A percentile compares a stretch with the other conserved stretches of the same genome.
Conservation (phyloP, 225 moss, liverwort and hornwort species). For the Bryoerythrophyllum caledonicum region DNA sequence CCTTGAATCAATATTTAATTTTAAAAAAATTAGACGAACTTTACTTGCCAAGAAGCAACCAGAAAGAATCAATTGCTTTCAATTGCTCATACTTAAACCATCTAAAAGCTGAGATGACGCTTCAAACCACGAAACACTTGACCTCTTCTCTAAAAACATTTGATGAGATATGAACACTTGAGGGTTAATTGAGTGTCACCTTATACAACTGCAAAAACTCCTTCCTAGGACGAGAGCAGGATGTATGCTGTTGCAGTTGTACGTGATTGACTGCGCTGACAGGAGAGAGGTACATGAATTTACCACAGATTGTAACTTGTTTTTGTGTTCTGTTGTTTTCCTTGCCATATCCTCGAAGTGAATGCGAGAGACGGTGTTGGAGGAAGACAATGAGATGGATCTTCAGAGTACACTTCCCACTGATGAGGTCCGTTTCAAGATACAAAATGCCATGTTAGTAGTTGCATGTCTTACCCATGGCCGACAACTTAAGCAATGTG, state of each 20-base stretch:
- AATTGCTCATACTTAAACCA: too few relatives aligned
- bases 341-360: neutral
- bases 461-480: neutral
- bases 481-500: too few relatives aligned
- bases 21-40: too few relatives aligned
- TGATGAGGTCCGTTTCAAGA: constrained; percentile 32
- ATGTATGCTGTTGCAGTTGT: constrained; percentile 31
- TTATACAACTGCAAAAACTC: neutral
- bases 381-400: constrained; percentile 59
- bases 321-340: neutral
- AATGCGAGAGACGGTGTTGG: too few relatives aligned
- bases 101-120: too few relatives aligned
- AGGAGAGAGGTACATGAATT: constrained; percentile 40
- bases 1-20: too few relatives aligned
- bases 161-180: too few relatives aligned
- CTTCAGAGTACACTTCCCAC: constrained; percentile 28
- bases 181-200: neutral
- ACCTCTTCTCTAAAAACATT: too few relatives aligned
- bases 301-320: neutral
- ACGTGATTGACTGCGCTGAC: constrained; percentile 48
- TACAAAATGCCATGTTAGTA: neutral
- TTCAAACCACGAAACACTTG: too few relatives aligned
- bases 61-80: neutral
- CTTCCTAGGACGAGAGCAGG: neutral
- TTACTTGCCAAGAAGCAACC: too few relatives aligned